Conservation (phyloP, 1,139 yeast genomes). For the Suhomyces terraborum region DNA sequence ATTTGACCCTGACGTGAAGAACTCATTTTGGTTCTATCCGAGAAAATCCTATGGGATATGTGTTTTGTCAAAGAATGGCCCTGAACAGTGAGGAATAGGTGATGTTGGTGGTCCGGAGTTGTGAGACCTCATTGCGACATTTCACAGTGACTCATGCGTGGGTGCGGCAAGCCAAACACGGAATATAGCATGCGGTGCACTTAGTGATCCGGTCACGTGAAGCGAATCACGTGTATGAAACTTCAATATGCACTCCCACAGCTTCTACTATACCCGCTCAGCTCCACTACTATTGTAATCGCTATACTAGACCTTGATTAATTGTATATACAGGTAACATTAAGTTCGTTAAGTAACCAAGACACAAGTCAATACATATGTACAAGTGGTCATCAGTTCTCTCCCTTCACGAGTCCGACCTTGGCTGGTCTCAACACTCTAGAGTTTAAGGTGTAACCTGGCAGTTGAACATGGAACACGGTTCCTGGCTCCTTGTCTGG, state of each 20-base stretch:
- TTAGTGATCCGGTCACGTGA: background rate
- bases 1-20: no score
- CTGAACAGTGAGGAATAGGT: background rate
- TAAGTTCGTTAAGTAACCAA: slow-evolving; percentile 6
- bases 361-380: slow-evolving; percentile 10
- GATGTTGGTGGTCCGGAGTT: background rate
- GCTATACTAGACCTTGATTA: slow-evolving; percentile 8
- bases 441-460: slow-evolving; percentile 83
- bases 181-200: slow-evolving; percentile 1
- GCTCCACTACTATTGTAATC: background rate
- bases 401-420: slow-evolving; percentile 84
- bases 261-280: no score
- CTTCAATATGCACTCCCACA: no score
- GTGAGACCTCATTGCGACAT: slow-evolving; percentile 5
- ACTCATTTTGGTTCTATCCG: background rate
- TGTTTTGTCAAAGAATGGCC: background rate
- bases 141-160: slow-evolving; percentile 7
- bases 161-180: slow-evolving; percentile 7
- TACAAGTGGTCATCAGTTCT: slow-evolving; percentile 14
- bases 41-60: background rate
- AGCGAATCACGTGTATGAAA: no score
- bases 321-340: slow-evolving; percentile 12
- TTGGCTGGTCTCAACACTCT: slow-evolving; percentile 95
- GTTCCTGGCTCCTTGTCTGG: slow-evolving; percentile 93
- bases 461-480: slow-evolving; percentile 89